Conservation (phyloP, 192 early-diverging fungal species). For the Podila clonocystis region DNA sequence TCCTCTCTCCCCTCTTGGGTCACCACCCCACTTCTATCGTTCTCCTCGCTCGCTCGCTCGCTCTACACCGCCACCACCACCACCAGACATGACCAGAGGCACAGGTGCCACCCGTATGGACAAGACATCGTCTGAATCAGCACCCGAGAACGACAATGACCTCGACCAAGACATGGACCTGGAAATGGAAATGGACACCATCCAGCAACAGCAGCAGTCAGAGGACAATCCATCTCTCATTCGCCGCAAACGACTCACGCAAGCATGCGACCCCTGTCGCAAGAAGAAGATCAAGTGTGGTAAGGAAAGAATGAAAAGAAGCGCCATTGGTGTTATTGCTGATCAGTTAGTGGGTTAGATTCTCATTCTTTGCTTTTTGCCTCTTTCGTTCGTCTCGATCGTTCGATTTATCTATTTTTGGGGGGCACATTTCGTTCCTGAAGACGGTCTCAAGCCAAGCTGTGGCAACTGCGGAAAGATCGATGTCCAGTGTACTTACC, state of each 20-base stretch:
- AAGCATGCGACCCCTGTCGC: constrained; percentile 80
- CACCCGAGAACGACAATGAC: constrained; percentile 13
- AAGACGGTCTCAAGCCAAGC: constrained; percentile 73
- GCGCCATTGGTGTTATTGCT: too few relatives aligned
- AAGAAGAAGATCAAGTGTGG: constrained; percentile 76
- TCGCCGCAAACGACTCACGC: constrained; percentile 73
- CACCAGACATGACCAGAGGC: neutral
- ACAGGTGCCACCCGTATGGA: neutral
- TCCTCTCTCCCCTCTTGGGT: too few relatives aligned
- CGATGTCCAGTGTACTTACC: constrained; percentile 77
- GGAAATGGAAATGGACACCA: constrained; percentile 18
- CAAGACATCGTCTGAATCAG: constrained; percentile 5
- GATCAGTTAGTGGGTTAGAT: neutral
- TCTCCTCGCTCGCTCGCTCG: neutral
- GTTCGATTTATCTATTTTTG: neutral
- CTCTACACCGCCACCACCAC: neutral
- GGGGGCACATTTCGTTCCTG: neutral
- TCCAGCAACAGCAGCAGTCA: neutral
- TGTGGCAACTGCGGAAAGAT: constrained; percentile 85
- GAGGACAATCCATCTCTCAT: constrained; percentile 8
- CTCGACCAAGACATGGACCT: constrained; percentile 25
- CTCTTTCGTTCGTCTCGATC: neutral
- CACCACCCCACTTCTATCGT: too few relatives aligned
- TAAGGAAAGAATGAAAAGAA: constrained; percentile 10
- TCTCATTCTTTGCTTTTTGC: neutral